Evolutionary conservation across 1,139 yeast genomes (phyloP).

Genomic region (Zygoascus meyerae): DNA sequence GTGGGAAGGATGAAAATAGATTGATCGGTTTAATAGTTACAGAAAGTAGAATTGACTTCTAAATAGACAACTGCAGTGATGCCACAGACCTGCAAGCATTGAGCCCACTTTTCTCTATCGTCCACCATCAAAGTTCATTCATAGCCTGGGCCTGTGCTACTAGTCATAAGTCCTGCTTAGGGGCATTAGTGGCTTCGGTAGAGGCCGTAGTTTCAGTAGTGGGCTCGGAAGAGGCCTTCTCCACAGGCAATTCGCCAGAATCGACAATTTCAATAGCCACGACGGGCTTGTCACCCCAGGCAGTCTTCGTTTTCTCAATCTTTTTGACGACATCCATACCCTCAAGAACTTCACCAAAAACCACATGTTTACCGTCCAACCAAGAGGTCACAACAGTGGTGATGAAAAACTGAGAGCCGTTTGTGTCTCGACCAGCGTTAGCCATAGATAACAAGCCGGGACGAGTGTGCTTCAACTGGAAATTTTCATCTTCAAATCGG

Average conservation of each 20-base stretch:
- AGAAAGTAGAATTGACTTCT: background rate
- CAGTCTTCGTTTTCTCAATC: constrained; percentile 71
- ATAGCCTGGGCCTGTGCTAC: constrained; percentile 15
- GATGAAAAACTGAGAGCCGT: constrained; percentile 93
- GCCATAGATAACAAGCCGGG: constrained; percentile 91
- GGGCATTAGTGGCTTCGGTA: constrained; percentile 14
- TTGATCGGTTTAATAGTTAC: background rate
- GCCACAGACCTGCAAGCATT: too few species aligned
- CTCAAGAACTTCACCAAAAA: constrained; percentile 87
- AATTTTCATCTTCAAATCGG: constrained; percentile 87
- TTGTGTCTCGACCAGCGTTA: constrained; percentile 93
- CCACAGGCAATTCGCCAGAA: constrained; percentile 59
- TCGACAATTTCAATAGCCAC: constrained; percentile 67
- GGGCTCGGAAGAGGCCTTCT: constrained; percentile 13
- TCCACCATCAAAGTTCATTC: constrained; percentile 8
- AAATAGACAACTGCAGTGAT: too few species aligned
- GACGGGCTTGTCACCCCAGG: constrained; percentile 63
- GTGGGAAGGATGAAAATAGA: background rate
- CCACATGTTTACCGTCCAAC: constrained; percentile 95
- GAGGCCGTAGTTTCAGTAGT: constrained; percentile 11
- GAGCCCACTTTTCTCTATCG: background rate
- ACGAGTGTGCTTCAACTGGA: constrained; percentile 67
- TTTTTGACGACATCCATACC: constrained; percentile 72
- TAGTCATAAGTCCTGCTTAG: constrained; percentile 20
- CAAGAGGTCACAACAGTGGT: constrained; percentile 87